Evolutionary conservation across 2,329 filamentous ascomycete species (phyloP), one percentile per base, ranked within the genome.

Genomic region (Curvularia sp.): DNA sequence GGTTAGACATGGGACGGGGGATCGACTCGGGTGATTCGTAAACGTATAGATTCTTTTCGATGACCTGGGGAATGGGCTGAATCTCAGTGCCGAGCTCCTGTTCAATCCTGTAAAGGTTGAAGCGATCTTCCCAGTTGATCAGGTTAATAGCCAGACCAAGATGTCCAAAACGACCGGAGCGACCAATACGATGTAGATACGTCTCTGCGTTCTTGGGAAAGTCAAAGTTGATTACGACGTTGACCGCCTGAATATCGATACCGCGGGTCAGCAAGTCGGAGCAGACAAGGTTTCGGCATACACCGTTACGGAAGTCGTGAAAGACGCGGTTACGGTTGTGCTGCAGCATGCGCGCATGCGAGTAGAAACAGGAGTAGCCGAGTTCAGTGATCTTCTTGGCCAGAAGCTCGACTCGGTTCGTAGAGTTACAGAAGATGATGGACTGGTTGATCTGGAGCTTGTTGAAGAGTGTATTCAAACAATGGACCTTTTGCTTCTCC

Each of bases 401-500:
- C 25, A 99, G 86, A 52, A 99, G 85, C 80, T 99, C 95, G 60
- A 99, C 95, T 66, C 95, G 92, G 79, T 98, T 98, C 53, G 95
- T 99, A 39, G 95, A 99, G 80, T 99, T 99, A 82, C 95, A 99
- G 83, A 99, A 99, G 77, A 99, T 99, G 82, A 99, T 99, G 63
- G 96, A 99, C 82, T 99, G 95, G 81, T 99, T 99, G 82, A 99
- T 99, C 80, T 99, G 94, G 15, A 99, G 87, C 80, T 97, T 97
- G 69, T 93, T 97, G 83, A 99, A 99, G 64, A 99, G 89, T 0
- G 95, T 99, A 82, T 99, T 99, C 66, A 99, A 82, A 78, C 95
- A 99, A 81, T 99, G 96, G 19, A 99, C 95, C 81, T 99, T 99
- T 77, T 97, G 92, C 82, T 97, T 97, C 81, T 99, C 95, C 79